A percentile compares a stretch with the other conserved stretches of the same genome.
These are phyloP conservation scores for Xylaria sp. DNA, from an alignment of 2,329 filamentous ascomycete species.

Conservation along the genomic window DNA sequence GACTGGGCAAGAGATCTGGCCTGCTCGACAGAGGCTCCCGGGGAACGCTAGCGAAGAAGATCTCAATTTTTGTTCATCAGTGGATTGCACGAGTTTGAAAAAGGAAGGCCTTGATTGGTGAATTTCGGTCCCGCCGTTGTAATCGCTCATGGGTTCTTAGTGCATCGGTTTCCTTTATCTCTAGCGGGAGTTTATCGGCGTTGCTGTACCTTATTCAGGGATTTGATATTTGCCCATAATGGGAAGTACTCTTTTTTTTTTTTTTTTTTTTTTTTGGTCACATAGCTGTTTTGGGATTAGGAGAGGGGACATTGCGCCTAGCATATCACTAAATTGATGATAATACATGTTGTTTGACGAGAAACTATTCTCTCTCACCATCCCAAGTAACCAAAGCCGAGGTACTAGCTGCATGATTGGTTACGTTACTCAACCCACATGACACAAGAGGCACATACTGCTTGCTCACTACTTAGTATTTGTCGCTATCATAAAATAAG, in stretches of 20 bases:
- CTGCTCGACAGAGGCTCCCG: constrained; percentile 50
- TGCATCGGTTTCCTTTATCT: constrained; percentile 16
- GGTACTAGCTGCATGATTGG: constrained; percentile 8
- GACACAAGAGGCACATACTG: not conserved
- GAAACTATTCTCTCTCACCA: not conserved
- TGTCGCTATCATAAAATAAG: not conserved
- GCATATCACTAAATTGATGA: constrained; percentile 3
- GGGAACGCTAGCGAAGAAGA: constrained; percentile 30
- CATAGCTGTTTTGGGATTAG: not conserved
- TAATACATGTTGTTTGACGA: not conserved
- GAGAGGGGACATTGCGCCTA: not conserved
- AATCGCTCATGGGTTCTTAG: not conserved
- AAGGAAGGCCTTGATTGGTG: constrained; percentile 40
- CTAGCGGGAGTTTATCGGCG: constrained; percentile 25
- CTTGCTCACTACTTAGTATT: not conserved
- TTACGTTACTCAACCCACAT: constrained; percentile 28
- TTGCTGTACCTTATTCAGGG: constrained; percentile 2
- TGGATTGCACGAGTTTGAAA: constrained; percentile 33
- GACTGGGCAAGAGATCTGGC: constrained; percentile 62
- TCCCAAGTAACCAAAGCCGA: not conserved
- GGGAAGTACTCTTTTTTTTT: constrained; percentile 13
- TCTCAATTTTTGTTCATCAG: constrained; percentile 32
- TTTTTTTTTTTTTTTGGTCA: constrained; percentile 1
- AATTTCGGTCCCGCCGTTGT: not conserved
- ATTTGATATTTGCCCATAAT: not conserved